Evolutionary conservation across 345 rosid species (phyloP).

Genomic region (Trapa bicornis): DNA sequence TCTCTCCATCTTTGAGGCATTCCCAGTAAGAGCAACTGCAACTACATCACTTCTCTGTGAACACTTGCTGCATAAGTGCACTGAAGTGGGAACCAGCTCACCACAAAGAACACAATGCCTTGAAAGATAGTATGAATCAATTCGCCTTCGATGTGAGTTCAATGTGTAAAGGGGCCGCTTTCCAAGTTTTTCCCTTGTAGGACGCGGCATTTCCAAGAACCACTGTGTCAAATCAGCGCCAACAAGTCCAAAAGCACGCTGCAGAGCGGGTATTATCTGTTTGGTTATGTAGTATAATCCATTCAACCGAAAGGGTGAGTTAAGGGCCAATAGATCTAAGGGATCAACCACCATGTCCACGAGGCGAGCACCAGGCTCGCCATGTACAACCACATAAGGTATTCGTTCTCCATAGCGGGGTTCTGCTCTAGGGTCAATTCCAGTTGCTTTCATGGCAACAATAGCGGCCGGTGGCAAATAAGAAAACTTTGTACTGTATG

Average conservation of each 20-base stretch:
- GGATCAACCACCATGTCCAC: conserved; percentile 97
- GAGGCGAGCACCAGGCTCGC: conserved; percentile 83
- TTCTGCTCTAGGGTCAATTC: conserved; percentile 78
- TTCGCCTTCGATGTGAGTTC: conserved; percentile 50
- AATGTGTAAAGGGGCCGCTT: conserved; percentile 35
- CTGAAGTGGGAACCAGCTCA: conserved; percentile 62
- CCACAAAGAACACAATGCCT: conserved; percentile 82
- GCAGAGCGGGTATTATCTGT: conserved; percentile 92
- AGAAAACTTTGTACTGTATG: conserved; percentile 51
- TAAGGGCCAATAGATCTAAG: conserved; percentile 55
- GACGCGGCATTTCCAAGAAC: conserved; percentile 87
- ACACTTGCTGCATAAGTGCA: conserved; percentile 58
- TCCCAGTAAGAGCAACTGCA: conserved; percentile 54
- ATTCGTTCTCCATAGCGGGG: conserved; percentile 85
- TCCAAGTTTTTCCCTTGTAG: conserved; percentile 44
- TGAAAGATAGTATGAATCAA: conserved; percentile 78
- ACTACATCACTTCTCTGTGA: conserved; percentile 34
- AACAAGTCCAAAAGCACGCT: conserved; percentile 76
- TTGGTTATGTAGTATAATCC: conserved; percentile 78
- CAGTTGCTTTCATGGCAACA: conserved; percentile 81
- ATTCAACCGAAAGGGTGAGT: conserved; percentile 71
- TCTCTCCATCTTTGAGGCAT: conserved; percentile 68
- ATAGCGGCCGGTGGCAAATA: conserved; percentile 88
- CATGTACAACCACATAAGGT: conserved; percentile 85
- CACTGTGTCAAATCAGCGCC: conserved; percentile 72